Percentiles rank a stretch among this genome's conserved stretches.
Conservation (phyloP, 2,329 filamentous ascomycete genomes). For the Aspergillus eucalypticola region DNA sequence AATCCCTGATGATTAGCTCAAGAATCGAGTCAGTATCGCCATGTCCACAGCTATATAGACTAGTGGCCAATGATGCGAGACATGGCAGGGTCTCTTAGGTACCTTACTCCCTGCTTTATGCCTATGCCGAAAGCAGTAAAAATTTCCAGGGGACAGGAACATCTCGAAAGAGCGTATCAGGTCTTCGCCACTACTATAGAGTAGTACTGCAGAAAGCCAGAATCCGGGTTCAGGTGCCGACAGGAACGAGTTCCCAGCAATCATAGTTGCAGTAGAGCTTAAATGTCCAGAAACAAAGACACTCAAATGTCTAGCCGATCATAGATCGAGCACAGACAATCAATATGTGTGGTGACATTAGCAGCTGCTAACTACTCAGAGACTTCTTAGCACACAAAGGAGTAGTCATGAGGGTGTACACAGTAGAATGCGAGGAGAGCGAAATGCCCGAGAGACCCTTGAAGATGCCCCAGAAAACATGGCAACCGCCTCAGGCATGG, state of each 20-base stretch:
- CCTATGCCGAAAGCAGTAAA: neutral
- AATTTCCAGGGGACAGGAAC: neutral
- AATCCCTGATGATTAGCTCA: neutral
- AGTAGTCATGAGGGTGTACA: neutral
- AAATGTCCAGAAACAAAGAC: neutral
- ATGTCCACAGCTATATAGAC: neutral
- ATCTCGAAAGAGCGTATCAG: neutral
- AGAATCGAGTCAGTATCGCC: neutral
- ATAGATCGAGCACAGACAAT: neutral
- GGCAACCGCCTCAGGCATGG: neutral
- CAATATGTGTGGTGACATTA: neutral
- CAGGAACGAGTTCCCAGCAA: neutral
- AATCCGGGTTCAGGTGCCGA: neutral
- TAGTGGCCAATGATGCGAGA: neutral
- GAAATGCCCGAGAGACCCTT: neutral
- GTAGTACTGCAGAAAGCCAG: neutral
- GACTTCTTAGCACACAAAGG: no score
- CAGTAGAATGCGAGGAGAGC: neutral
- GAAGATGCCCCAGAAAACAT: neutral
- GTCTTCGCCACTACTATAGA: neutral
- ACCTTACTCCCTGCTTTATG: neutral
- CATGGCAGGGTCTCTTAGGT: neutral
- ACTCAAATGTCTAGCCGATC: neutral
- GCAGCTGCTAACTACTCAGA: neutral
- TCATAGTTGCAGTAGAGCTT: no score